Evolutionary conservation across 177 flowering plant species (phyloP).

Genomic region (Telopea speciosissima): DNA sequence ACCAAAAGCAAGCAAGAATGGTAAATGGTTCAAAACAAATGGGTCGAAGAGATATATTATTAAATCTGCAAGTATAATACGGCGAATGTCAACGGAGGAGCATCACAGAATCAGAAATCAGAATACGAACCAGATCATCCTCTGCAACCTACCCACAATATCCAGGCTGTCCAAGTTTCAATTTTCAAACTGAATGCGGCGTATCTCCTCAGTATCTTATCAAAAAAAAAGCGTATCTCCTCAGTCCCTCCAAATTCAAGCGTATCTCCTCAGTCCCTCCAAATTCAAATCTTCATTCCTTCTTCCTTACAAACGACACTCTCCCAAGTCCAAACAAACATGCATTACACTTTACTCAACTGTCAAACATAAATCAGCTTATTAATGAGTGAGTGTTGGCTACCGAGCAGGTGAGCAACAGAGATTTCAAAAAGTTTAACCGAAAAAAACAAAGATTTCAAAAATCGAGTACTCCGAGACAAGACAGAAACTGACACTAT

Average conservation of each 20-base stretch:
- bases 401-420: background rate
- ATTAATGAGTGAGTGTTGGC: background rate
- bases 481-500: conserved; percentile 11
- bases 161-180: too few relatives aligned
- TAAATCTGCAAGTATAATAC: background rate
- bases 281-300: background rate
- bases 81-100: too few relatives aligned
- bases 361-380: background rate
- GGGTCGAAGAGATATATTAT: background rate
- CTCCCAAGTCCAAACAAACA: background rate
- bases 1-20: background rate
- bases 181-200: too few relatives aligned
- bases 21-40: background rate
- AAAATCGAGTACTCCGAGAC: too few relatives aligned
- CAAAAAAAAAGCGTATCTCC: too few relatives aligned
- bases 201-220: too few relatives aligned
- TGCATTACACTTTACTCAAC: too few relatives aligned
- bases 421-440: background rate
- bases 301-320: background rate
- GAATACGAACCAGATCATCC: too few relatives aligned
- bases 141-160: too few relatives aligned
- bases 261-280: background rate
- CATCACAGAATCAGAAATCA: too few relatives aligned
- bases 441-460: background rate
- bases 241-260: background rate